phyloP scores from a whole-genome alignment of 768 basidiomycete species.

The Strobilomyces dryophilus region DNA sequence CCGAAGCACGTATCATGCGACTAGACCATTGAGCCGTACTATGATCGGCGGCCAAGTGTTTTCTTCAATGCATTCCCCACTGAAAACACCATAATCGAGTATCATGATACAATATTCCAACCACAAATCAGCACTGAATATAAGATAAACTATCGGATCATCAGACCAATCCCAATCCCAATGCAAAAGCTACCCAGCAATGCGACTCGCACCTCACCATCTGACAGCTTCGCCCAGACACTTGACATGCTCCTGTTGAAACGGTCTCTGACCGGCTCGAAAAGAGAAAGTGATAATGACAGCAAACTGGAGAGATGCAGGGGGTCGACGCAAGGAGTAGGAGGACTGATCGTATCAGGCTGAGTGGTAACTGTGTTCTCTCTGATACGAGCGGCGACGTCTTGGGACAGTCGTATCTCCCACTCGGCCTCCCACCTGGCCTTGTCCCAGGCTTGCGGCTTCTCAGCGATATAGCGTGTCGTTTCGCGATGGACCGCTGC shows the following conservation, averaged over 20 bases:
- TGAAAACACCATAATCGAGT: too few relatives aligned
- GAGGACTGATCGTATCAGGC: slow-evolving; percentile 12
- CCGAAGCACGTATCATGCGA: slow-evolving; percentile 36
- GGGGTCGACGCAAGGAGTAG: slow-evolving; percentile 49
- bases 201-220: slow-evolving; percentile 30
- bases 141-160: slow-evolving; percentile 23
- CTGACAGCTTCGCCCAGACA: slow-evolving; percentile 23
- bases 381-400: slow-evolving; percentile 50
- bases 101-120: not conserved
- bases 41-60: too few relatives aligned
- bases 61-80: not conserved
- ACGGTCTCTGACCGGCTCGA: slow-evolving; percentile 40
- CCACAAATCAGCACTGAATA: not conserved
- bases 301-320: slow-evolving; percentile 63
- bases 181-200: slow-evolving; percentile 42
- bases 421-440: slow-evolving; percentile 65
- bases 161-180: slow-evolving; percentile 41
- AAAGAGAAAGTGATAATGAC: slow-evolving; percentile 55
- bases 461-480: slow-evolving; percentile 17
- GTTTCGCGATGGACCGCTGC: slow-evolving; percentile 29
- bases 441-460: slow-evolving; percentile 48
- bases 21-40: slow-evolving; percentile 33
- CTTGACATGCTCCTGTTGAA: slow-evolving; percentile 23
- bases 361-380: slow-evolving; percentile 32
- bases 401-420: slow-evolving; percentile 55